A percentile compares a stretch with the other conserved stretches of the same genome.
These are phyloP conservation scores for Saccharomycopsis fermentans DNA, from an alignment of 805 yeast genomes.

Conservation along the genomic window DNA sequence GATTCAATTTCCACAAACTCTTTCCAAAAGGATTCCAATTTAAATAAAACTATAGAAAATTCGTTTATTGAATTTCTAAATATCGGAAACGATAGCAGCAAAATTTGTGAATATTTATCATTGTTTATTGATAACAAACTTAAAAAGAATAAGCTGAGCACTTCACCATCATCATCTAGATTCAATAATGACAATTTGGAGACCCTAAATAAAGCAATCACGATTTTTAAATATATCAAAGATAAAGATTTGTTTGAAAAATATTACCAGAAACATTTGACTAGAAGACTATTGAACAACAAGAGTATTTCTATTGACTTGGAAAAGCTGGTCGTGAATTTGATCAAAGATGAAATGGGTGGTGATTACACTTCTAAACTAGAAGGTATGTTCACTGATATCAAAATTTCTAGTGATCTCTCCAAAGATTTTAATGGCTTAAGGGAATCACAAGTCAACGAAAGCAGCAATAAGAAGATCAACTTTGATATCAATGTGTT, in stretches of 20 bases:
- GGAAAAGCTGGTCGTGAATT: slow-evolving; percentile 59
- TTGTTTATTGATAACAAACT: slow-evolving; percentile 7
- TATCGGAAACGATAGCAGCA: slow-evolving; percentile 22
- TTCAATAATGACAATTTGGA: slow-evolving; percentile 32
- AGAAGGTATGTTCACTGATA: slow-evolving; percentile 82
- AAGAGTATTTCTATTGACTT: slow-evolving; percentile 36
- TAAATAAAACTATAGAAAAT: slow-evolving; percentile 47
- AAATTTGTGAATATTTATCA: slow-evolving; percentile 5
- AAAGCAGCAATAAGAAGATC: slow-evolving; percentile 25
- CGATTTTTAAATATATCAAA: slow-evolving; percentile 54
- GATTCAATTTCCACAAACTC: slow-evolving; percentile 37
- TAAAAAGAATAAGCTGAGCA: slow-evolving; percentile 2
- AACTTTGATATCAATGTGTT: slow-evolving; percentile 43
- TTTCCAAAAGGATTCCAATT: slow-evolving; percentile 37
- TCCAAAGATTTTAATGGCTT: slow-evolving; percentile 30
- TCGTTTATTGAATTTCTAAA: slow-evolving; percentile 58
- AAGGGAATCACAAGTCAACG: neutral
- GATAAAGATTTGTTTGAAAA: slow-evolving; percentile 85
- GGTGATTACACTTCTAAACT: slow-evolving; percentile 67
- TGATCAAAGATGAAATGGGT: slow-evolving; percentile 68
- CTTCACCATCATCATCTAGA: slow-evolving; percentile 27
- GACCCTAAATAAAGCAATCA: slow-evolving; percentile 44
- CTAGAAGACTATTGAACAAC: slow-evolving; percentile 58
- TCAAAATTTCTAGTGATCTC: slow-evolving; percentile 45
- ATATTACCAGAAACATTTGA: slow-evolving; percentile 76